Evolutionary conservation across 768 basidiomycete species (phyloP).

Genomic region (Phallus indusiatus): DNA sequence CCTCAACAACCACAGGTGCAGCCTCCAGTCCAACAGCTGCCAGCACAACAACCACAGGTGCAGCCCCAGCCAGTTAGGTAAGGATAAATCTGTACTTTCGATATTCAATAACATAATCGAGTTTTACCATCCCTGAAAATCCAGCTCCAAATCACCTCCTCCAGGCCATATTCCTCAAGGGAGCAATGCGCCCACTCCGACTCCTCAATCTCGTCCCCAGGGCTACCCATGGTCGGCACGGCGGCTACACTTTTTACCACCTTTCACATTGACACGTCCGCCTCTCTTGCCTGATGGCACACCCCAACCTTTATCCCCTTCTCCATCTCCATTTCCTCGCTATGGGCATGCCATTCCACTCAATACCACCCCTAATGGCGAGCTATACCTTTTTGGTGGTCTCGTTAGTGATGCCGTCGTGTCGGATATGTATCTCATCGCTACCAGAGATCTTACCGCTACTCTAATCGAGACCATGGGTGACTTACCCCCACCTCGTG

Average conservation of each 20-base stretch:
- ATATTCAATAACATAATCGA: too few relatives aligned
- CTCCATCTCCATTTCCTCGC: constrained; percentile 87
- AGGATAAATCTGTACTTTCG: background rate
- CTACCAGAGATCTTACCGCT: constrained; percentile 67
- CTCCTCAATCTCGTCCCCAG: constrained; percentile 36
- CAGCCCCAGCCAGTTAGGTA: constrained; percentile 5
- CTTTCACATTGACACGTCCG: constrained; percentile 53
- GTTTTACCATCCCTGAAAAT: constrained; percentile 2
- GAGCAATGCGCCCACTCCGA: constrained; percentile 4
- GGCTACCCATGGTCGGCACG: constrained; percentile 81
- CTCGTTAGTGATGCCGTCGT: constrained; percentile 83
- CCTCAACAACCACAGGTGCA: constrained; percentile 15
- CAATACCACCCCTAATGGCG: constrained; percentile 66
- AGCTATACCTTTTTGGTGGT: constrained; percentile 94
- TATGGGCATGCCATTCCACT: constrained; percentile 92
- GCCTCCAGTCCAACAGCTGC: constrained; percentile 22
- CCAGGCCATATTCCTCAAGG: background rate
- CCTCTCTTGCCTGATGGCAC: constrained; percentile 36
- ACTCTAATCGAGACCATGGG: constrained; percentile 81
- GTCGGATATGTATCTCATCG: constrained; percentile 92
- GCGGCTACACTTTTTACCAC: constrained; percentile 60
- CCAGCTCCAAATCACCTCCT: constrained; percentile 14
- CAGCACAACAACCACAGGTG: constrained; percentile 19
- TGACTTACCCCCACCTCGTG: constrained; percentile 78
- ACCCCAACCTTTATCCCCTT: constrained; percentile 44